Conservation (phyloP, 2,329 filamentous ascomycete genomes). For the Venturia aucupariae region DNA sequence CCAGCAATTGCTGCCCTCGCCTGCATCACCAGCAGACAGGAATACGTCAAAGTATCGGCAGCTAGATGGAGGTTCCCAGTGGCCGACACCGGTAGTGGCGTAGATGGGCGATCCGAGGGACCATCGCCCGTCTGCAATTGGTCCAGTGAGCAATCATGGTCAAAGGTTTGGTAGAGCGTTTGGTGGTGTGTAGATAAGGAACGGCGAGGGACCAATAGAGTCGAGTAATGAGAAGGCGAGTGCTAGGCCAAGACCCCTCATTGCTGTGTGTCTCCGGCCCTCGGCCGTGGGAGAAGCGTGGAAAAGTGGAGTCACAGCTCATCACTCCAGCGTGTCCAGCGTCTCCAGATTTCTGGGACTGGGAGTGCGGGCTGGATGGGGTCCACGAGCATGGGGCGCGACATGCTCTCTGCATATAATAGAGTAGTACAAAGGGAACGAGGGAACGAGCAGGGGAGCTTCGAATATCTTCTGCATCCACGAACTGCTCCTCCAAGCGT, state of each 20-base stretch:
- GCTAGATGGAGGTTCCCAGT: neutral
- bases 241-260: neutral
- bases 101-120: neutral
- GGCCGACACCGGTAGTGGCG: neutral
- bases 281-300: constrained; percentile 2
- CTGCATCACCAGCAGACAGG: neutral
- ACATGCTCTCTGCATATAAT: neutral
- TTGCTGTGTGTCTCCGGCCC: neutral
- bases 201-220: constrained; percentile 3
- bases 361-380: neutral
- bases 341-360: neutral
- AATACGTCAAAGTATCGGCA: constrained; percentile 5
- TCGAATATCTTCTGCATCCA: neutral
- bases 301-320: constrained; percentile 4
- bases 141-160: neutral
- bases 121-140: neutral
- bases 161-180: neutral
- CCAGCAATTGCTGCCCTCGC: neutral
- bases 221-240: neutral
- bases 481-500: neutral
- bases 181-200: constrained; percentile 8
- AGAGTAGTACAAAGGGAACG: neutral
- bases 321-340: neutral
- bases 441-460: neutral
- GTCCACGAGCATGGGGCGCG: neutral